A percentile compares a stretch with the other conserved stretches of the same genome.
phyloP scores from a whole-genome alignment of 257 asterid genomes.

The Plantago elongata region DNA sequence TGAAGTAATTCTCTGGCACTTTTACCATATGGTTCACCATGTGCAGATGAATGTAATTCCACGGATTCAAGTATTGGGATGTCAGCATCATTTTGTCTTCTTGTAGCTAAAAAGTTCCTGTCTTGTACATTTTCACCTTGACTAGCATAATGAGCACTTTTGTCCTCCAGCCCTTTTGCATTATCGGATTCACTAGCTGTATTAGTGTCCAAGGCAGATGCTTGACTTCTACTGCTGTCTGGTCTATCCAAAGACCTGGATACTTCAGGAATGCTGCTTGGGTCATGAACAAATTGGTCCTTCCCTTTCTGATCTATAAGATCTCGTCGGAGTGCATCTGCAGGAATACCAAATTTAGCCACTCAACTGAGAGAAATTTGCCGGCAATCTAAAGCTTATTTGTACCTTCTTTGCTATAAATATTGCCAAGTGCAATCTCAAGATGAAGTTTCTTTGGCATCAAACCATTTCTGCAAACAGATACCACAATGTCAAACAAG shows the following conservation, averaged over 20 bases:
- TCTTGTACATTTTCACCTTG: slow-evolving; percentile 53
- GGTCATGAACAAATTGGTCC: slow-evolving; percentile 60
- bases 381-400: slow-evolving; percentile 21
- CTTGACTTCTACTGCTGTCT: slow-evolving; percentile 42
- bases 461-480: slow-evolving; percentile 69
- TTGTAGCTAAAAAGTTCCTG: slow-evolving; percentile 40
- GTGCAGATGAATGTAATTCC: slow-evolving; percentile 51
- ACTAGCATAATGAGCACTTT: slow-evolving; percentile 28
- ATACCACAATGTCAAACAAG: slow-evolving; percentile 22
- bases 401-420: slow-evolving; percentile 73
- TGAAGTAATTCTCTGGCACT: slow-evolving; percentile 35
- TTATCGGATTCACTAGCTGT: slow-evolving; percentile 46
- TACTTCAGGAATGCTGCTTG: slow-evolving; percentile 44
- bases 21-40: slow-evolving; percentile 44
- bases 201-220: slow-evolving; percentile 35
- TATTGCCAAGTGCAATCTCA: slow-evolving; percentile 92
- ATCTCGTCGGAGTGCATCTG: slow-evolving; percentile 77
- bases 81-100: slow-evolving; percentile 45
- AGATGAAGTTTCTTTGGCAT: slow-evolving; percentile 95
- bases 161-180: slow-evolving; percentile 47
- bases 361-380: slow-evolving; percentile 14
- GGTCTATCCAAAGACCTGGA: slow-evolving; percentile 47
- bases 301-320: slow-evolving; percentile 68
- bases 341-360: slow-evolving; percentile 25
- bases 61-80: slow-evolving; percentile 41